Percentiles rank a stretch among this genome's conserved stretches.
These are phyloP conservation scores for Plasmodium coatneyi DNA, from an alignment of 169 alveolate species.

Conservation along the genomic window DNA sequence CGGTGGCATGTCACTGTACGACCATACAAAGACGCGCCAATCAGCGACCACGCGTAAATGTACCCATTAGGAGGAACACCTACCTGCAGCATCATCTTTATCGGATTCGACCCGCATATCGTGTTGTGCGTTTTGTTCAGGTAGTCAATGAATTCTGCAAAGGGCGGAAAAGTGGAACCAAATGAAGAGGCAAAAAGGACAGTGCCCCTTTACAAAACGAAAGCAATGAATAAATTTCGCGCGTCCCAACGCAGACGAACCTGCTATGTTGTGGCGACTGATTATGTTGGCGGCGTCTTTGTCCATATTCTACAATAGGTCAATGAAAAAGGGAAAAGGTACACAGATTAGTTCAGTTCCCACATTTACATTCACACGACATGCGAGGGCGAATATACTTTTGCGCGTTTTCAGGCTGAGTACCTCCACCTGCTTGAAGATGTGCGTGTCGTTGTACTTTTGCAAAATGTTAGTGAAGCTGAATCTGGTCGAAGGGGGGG, in stretches of 20 bases:
- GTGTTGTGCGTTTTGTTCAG: conserved; percentile 92
- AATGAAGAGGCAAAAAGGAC: background rate
- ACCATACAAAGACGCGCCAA: background rate
- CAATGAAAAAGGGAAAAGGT: background rate
- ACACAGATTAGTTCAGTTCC: background rate
- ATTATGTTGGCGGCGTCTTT: conserved; percentile 33
- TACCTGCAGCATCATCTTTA: conserved; percentile 87
- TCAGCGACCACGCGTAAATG: background rate
- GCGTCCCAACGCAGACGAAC: background rate
- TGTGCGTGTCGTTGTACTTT: conserved; percentile 36
- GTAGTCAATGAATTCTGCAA: conserved; percentile 87
- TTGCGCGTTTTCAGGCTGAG: background rate
- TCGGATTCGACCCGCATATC: conserved; percentile 96
- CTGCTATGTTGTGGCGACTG: conserved; percentile 28
- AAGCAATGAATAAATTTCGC: background rate
- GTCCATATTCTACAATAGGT: conserved; percentile 53
- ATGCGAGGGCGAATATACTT: background rate
- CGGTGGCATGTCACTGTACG: background rate
- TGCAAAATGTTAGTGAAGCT: conserved; percentile 53
- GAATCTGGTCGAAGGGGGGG: conserved; percentile 4
- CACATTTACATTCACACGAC: background rate
- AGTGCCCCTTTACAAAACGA: background rate
- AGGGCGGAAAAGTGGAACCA: background rate
- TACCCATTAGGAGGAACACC: conserved; percentile 1
- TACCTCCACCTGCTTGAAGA: conserved; percentile 61